These are phyloP conservation scores for Candida frijolesensis DNA, from an alignment of 1,139 yeast species.

Conservation along the genomic window DNA sequence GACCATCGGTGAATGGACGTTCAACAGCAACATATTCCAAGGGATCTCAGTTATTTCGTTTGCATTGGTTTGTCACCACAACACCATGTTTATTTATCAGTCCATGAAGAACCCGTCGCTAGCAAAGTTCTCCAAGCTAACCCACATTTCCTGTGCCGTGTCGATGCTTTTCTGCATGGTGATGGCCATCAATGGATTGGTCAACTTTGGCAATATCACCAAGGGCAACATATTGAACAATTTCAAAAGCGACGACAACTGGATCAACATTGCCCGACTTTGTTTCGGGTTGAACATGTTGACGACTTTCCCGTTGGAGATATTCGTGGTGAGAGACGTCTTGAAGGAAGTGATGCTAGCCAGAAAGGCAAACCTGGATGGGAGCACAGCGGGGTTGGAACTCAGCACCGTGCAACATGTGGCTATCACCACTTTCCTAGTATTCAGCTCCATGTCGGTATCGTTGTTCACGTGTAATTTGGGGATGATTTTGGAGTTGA, in stretches of 20 bases:
- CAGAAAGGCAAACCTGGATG: slow-evolving; percentile 22
- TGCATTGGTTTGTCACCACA: slow-evolving; percentile 93
- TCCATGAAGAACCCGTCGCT: slow-evolving; percentile 77
- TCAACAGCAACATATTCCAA: slow-evolving; percentile 73
- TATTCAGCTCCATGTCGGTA: slow-evolving; percentile 71
- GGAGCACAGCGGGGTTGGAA: slow-evolving; percentile 40
- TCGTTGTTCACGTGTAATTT: slow-evolving; percentile 82
- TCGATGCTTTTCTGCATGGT: slow-evolving; percentile 78
- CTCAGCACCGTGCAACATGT: slow-evolving; percentile 56
- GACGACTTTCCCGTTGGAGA: slow-evolving; percentile 88
- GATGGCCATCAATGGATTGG: slow-evolving; percentile 80
- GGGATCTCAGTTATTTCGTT: slow-evolving; percentile 91
- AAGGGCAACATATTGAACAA: slow-evolving; percentile 88
- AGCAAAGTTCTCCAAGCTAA: slow-evolving; percentile 70
- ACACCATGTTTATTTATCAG: slow-evolving; percentile 85
- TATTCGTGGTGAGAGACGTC: slow-evolving; percentile 88
- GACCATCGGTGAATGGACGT: slow-evolving; percentile 48
- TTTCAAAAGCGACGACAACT: slow-evolving; percentile 71
- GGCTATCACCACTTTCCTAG: slow-evolving; percentile 66
- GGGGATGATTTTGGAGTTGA: slow-evolving; percentile 85
- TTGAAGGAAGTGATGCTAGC: slow-evolving; percentile 59
- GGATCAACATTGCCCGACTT: slow-evolving; percentile 82
- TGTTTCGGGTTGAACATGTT: slow-evolving; percentile 94
- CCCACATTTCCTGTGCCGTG: slow-evolving; percentile 81
- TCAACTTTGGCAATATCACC: slow-evolving; percentile 74